Conservation (phyloP, 208 protist genomes). For the Wallacemonas sp. region DNA sequence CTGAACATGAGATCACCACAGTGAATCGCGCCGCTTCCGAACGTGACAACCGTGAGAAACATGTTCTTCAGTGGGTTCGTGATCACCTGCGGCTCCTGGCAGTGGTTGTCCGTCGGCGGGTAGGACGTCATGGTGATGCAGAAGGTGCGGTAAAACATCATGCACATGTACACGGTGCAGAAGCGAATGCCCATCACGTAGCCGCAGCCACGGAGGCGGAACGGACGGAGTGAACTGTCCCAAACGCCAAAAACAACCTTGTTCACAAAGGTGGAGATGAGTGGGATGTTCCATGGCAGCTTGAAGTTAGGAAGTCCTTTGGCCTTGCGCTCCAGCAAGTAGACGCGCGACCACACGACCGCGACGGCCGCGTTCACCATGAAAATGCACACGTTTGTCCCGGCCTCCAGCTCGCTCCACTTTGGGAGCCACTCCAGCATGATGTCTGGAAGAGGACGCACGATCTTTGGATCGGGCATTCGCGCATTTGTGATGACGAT, state of each 20-base stretch:
- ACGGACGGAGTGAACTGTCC: constrained; percentile 46
- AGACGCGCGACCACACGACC: constrained; percentile 58
- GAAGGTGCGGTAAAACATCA: constrained; percentile 70
- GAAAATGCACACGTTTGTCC: constrained; percentile 62
- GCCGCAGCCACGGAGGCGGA: constrained; percentile 28
- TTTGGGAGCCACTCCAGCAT: constrained; percentile 68
- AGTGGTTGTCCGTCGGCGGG: constrained; percentile 82
- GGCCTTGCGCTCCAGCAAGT: constrained; percentile 52
- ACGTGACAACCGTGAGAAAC: constrained; percentile 77
- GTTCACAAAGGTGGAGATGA: constrained; percentile 29
- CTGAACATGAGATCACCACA: constrained; percentile 92
- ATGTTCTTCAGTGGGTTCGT: constrained; percentile 69
- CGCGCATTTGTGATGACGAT: constrained; percentile 71
- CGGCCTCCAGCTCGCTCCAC: constrained; percentile 34
- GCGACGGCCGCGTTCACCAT: constrained; percentile 47
- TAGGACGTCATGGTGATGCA: constrained; percentile 80
- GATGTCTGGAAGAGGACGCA: constrained; percentile 71
- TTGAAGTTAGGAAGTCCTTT: constrained; percentile 20
- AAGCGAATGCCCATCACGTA: constrained; percentile 75
- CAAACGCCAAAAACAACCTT: constrained; percentile 48
- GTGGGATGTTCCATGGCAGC: constrained; percentile 20
- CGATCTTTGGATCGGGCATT: constrained; percentile 72
- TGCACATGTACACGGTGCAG: constrained; percentile 53
- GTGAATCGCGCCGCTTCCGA: constrained; percentile 78
- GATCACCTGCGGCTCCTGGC: constrained; percentile 68